Evolutionary conservation across 108 stramenopile species (phyloP), one percentile per base, ranked within the genome.

Genomic region (Thalassiosira profunda): DNA sequence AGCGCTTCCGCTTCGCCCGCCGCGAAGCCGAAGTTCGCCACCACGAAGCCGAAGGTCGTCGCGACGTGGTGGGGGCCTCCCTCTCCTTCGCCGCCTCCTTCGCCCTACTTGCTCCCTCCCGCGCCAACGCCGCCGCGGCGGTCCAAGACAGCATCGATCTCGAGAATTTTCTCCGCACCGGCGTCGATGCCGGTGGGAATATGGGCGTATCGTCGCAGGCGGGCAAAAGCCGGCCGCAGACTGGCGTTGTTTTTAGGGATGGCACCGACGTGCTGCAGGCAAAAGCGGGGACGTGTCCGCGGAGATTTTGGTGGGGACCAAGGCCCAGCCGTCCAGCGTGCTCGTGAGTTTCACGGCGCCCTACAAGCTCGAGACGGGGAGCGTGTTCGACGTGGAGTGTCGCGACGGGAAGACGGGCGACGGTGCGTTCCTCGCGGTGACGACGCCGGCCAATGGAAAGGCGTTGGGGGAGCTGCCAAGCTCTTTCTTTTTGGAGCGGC

Each of bases 131-230:
- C 2, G 80, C 89, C 2, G 62, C 86, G 15, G 81, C 86, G 9
- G 56, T 84, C 7, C 85, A 86, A 56, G 86, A 87, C 43, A 70
- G 72, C n/a, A 34, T 92, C 24, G 64, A 80, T 18, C 71, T 86
- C 20, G 74, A 87, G 5, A 57, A 71, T 11, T 92, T 92, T 45
- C 68, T 92, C 0, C 76, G 86, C 21, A 84, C 83, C 1, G 91
- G 91, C 3, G 35, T 84, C 9, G 88, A 87, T 48, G 30, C 58
- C 0, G 79, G 71, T 1, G 87, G 86, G 1, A 65, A 52, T 35
- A 94, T 94, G 93, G 93, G 93, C 2, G 87, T 94, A 0, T 66
- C 66, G n/a, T 77, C 85, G 23, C 88, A 92, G 59, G 90, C 88
- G 9, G 93, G 93, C 17, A 94, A 94, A 63, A 60, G 73, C 3